A percentile compares a stretch with the other conserved stretches of the same genome.
These are phyloP conservation scores for Ilex asprella DNA, from an alignment of 257 asterid species.

Conservation along the genomic window DNA sequence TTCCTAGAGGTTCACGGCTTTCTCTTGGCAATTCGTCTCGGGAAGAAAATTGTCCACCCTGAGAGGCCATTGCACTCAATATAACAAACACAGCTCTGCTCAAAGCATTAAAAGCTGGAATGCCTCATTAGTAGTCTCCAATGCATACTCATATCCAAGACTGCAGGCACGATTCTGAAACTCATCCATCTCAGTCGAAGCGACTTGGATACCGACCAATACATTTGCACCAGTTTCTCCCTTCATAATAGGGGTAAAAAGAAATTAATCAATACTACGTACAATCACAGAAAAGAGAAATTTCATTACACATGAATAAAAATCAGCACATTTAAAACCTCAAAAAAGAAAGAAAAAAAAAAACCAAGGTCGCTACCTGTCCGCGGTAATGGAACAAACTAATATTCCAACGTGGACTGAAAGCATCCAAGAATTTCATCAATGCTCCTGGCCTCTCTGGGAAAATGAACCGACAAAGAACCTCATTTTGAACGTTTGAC, in stretches of 20 bases:
- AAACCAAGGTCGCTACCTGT: constrained; percentile 40
- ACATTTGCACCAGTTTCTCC: constrained; percentile 97
- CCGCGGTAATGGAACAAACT: constrained; percentile 93
- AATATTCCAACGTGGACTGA: constrained; percentile 96
- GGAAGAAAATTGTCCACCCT: no score
- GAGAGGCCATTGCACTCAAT: no score
- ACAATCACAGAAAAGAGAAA: background rate
- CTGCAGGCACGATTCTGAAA: constrained; percentile 49
- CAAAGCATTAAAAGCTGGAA: constrained; percentile 75
- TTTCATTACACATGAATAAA: background rate
- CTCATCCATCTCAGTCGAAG: constrained; percentile 54
- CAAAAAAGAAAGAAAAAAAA: background rate
- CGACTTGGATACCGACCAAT: constrained; percentile 84
- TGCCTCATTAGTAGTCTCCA: constrained; percentile 64
- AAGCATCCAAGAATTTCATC: constrained; percentile 74
- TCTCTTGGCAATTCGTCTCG: no score
- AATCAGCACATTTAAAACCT: background rate
- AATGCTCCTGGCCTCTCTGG: constrained; percentile 95
- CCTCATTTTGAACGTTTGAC: constrained; percentile 65
- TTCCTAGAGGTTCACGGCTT: no score
- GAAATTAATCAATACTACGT: background rate
- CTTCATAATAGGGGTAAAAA: constrained; percentile 15
- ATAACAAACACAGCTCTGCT: background rate
- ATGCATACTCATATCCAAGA: constrained; percentile 70
- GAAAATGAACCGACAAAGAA: constrained; percentile 79